Conservation (phyloP, 306 rosid species). For the Leucaena leucocephala region DNA sequence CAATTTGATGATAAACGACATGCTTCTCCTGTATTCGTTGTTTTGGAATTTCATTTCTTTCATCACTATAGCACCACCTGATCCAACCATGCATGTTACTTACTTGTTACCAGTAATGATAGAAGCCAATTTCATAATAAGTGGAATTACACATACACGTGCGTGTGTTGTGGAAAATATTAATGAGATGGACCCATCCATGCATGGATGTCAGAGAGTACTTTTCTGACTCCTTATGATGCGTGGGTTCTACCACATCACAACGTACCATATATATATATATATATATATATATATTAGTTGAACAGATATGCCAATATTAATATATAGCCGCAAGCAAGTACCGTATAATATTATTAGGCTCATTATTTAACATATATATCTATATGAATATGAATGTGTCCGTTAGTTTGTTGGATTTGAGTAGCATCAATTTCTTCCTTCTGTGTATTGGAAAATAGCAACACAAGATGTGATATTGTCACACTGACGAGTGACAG, state of each 20-base stretch:
- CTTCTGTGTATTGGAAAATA: not conserved
- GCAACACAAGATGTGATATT: not conserved
- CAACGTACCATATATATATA: not conserved
- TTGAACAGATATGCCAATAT: not conserved
- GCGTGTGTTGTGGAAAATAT: not conserved
- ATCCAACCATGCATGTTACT: not conserved
- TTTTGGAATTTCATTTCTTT: not conserved
- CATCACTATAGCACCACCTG: not conserved
- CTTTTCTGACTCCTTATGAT: constrained; percentile 24
- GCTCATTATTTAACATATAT: not conserved
- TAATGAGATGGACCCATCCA: constrained; percentile 21
- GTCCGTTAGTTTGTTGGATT: not conserved
- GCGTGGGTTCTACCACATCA: constrained; percentile 51
- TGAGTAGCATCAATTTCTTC: not conserved
- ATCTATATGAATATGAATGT: not conserved
- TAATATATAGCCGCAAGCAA: not conserved
- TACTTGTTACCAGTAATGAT: not conserved
- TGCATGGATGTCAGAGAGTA: constrained; percentile 2
- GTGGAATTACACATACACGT: too few species aligned
- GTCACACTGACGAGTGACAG: not conserved
- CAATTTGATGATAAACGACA: not conserved
- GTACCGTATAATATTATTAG: not conserved
- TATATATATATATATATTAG: not conserved
- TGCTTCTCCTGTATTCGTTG: not conserved
- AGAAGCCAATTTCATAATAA: too few species aligned